Evolutionary conservation across 805 yeast species (phyloP), one percentile per base, ranked within the genome.

Genomic region (Ogataea pignaliae): DNA sequence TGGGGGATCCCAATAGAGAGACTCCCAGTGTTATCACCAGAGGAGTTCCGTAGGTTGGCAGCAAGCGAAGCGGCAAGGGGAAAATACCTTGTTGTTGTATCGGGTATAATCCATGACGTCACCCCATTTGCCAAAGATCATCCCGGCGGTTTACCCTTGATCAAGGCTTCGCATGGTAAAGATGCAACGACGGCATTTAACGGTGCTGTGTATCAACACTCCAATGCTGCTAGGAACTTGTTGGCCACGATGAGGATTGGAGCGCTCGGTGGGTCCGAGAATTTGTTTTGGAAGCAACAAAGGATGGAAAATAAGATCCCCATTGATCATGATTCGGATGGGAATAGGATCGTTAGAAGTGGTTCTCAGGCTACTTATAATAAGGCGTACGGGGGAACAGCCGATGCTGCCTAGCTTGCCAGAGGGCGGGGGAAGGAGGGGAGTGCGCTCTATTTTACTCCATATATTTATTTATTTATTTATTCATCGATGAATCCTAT

Each of bases 1-100:
- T 90, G 97, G 97, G 97, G 97, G 16, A 85, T 90, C 2, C 95
- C 97, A 3, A 83, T 91, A 42, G 91, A 89, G 51, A 83, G 82
- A 61, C 71, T 90, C 13, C 97, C 98, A 0, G 75, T 82, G 39
- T 69, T 75, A 41, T 59, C 77, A 1, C 73, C 79, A 2, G 62
- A 57, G 37, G 76, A 75, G 41, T 75, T 76, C 47, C 64, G 68
- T 37, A 55, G 61, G 40, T 57, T 77, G 13, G 64, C 75, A 11
- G 65, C 73, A 12, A 49, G 56, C 10, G 47, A 63, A 9, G 51
- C 62, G 1, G 52, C 52, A 8, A 56, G 53, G 34, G 52, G 54
- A 40, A 10, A n/a, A n/a, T 81, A 84, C 29, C 75, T 88, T 50
- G 88, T 88, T 28, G 87, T 88, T 12, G 88, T 90, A 39, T 86